Base-by-base conservation (phyloP, 2,329 filamentous ascomycete genomes). In the Pseudocercospora fuligena region DNA sequence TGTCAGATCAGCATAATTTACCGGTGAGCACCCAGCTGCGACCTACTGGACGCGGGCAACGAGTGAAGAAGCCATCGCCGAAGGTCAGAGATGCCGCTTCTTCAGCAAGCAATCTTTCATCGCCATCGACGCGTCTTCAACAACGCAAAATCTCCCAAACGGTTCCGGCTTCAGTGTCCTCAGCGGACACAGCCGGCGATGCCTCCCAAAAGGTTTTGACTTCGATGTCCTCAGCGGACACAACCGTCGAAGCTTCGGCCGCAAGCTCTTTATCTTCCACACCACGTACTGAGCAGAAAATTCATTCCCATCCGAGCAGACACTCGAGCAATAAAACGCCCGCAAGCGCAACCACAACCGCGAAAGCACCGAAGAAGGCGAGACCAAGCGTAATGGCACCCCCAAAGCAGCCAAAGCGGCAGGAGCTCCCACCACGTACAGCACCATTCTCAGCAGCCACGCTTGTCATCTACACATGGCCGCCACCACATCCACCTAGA, bases 401-500 rank as follows among this genome's bases (percentile, higher is more conserved):
- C 12, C 40, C 40, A 43, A 43, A 19, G 36, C 36, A 40, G 36
- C 36, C 36, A n/a, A 40, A 40, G 40, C n/a, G 5, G 40, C 40
- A 46, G 36, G 14, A 8, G 47, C 25, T 27, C 11, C 47, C 21
- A 51, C 11, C 51, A 56, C 16, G 25, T 31, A n/a, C 16, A 31
- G 16, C 23, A 25, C 7, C 6, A 27, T 65, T 69, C 47, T 33
- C 49, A 21, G 27, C 63, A 7, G 21, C 60, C 8, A 66, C 54
- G 7, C 63, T 71, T 19, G 14, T 33, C 14, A 68, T 73, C 40
- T 70, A 70, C 51, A 21, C 40, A 23, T 73, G 69, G 69, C 59
- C 62, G n/a, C 21, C 60, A 12, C 27, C 60, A 9, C 8, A 33
- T 40, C 51, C 25, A 63, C 60, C 54, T 14, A 36, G 23, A 43